A percentile compares a stretch with the other conserved stretches of the same genome.
phyloP scores from a whole-genome alignment of 352 stramenopile genomes.

The Globisporangium paroecandrum region DNA sequence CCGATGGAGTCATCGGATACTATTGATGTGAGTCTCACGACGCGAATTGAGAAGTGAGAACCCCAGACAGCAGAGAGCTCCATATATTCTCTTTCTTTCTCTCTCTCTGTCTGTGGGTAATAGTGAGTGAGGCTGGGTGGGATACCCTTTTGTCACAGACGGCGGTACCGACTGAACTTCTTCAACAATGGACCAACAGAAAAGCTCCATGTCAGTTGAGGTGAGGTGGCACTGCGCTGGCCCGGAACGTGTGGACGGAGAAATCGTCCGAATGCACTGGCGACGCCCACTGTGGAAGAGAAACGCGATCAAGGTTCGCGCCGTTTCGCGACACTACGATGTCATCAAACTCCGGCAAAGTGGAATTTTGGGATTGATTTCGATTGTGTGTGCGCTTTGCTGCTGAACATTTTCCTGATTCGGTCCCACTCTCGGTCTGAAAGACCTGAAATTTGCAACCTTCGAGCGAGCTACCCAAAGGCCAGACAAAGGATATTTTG shows the following conservation, averaged over 20 bases:
- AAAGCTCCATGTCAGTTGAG: background rate
- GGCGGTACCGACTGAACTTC: conserved; percentile 1
- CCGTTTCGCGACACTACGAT: background rate
- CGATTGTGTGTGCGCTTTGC: background rate
- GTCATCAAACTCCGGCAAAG: background rate
- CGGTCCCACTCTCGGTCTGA: background rate
- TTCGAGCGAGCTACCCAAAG: background rate
- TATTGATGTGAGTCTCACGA: background rate
- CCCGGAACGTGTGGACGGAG: background rate
- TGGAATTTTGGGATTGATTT: background rate
- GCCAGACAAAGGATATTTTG: background rate
- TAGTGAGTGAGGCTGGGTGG: background rate
- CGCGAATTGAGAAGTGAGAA: background rate
- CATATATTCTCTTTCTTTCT: background rate
- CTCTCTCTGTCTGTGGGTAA: background rate
- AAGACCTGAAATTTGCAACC: background rate
- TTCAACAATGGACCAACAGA: background rate
- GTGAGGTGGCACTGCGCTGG: background rate
- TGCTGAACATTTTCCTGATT: background rate
- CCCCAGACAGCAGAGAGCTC: background rate
- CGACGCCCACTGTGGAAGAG: background rate
- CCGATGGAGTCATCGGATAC: background rate
- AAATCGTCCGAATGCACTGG: background rate
- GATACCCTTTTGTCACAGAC: background rate
- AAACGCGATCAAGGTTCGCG: background rate